phyloP scores from a whole-genome alignment of 2,329 filamentous ascomycete genomes.

The Dactylellina parvicollis region DNA sequence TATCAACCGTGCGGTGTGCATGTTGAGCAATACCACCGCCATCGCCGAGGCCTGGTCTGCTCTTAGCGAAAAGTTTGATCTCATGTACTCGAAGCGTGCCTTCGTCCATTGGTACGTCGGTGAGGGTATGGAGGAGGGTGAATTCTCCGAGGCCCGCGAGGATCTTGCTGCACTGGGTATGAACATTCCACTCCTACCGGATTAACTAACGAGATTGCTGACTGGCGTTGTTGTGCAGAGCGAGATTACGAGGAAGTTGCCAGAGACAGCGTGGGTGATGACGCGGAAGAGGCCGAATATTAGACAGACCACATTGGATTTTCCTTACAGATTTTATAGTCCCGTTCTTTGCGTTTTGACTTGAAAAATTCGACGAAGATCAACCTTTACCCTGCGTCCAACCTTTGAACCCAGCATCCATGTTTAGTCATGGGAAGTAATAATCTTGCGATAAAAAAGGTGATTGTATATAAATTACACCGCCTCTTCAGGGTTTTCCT shows the following conservation, averaged over 20 bases:
- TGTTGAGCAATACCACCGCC: slow-evolving; percentile 98
- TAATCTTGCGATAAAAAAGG: background rate
- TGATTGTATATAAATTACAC: background rate
- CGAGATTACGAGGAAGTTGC: slow-evolving; percentile 99
- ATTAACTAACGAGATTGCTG: background rate
- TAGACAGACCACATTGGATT: slow-evolving; percentile 64
- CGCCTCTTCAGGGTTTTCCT: background rate
- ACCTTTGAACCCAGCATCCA: slow-evolving; percentile 6
- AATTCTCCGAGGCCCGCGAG: slow-evolving; percentile 99
- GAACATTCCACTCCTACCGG: background rate
- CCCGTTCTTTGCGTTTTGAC: slow-evolving; percentile 49
- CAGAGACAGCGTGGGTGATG: slow-evolving; percentile 88
- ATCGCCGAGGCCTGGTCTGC: slow-evolving; percentile 98
- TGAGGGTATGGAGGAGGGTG: slow-evolving; percentile 99
- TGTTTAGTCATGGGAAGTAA: background rate
- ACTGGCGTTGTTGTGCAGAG: slow-evolving; percentile 65
- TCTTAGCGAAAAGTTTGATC: slow-evolving; percentile 96
- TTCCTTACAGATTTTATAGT: slow-evolving; percentile 34
- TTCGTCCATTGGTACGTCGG: slow-evolving; percentile 99
- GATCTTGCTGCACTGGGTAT: slow-evolving; percentile 84
- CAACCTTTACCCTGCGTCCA: slow-evolving; percentile 7
- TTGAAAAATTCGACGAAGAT: slow-evolving; percentile 31
- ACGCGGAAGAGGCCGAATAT: slow-evolving; percentile 89
- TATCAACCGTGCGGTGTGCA: slow-evolving; percentile 99
- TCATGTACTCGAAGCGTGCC: slow-evolving; percentile 99